A percentile compares a stretch with the other conserved stretches of the same genome.
Evolutionary conservation across 345 rosid species (phyloP).

Genomic region (Noccaea caerulescens): DNA sequence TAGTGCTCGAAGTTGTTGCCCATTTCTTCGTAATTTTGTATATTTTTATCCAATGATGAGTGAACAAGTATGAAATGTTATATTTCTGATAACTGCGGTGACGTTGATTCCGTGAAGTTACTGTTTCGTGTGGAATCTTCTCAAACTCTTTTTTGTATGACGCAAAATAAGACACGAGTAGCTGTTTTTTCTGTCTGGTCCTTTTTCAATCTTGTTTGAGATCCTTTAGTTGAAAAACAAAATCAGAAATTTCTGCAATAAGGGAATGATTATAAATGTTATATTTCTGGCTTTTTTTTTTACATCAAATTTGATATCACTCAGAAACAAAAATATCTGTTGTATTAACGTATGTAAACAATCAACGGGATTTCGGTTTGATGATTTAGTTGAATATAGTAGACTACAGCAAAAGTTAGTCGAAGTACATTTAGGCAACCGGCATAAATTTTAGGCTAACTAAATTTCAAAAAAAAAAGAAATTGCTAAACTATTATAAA

Average conservation of each 20-base stretch:
- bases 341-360: too few relatives aligned
- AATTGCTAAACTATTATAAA: neutral
- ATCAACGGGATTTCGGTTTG: too few relatives aligned
- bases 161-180: slow-evolving; percentile 25
- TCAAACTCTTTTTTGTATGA: slow-evolving; percentile 18
- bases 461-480: neutral
- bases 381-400: too few relatives aligned
- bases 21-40: neutral
- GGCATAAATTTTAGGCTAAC: neutral
- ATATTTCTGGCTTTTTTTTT: too few relatives aligned
- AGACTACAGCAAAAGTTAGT: too few relatives aligned
- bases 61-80: slow-evolving; percentile 12
- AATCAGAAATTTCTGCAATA: neutral
- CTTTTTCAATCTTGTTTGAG: neutral
- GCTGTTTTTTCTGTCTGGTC: neutral
- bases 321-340: too few relatives aligned
- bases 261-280: too few relatives aligned
- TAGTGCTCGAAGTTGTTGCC: slow-evolving; percentile 17
- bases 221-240: too few relatives aligned
- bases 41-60: neutral
- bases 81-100: neutral
- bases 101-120: slow-evolving; percentile 5
- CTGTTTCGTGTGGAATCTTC: slow-evolving; percentile 29
- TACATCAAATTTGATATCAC: too few relatives aligned
- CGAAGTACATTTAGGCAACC: neutral